Evolutionary conservation across 2,329 filamentous ascomycete genomes (phyloP).

Genomic region (Balansia obtecta): DNA sequence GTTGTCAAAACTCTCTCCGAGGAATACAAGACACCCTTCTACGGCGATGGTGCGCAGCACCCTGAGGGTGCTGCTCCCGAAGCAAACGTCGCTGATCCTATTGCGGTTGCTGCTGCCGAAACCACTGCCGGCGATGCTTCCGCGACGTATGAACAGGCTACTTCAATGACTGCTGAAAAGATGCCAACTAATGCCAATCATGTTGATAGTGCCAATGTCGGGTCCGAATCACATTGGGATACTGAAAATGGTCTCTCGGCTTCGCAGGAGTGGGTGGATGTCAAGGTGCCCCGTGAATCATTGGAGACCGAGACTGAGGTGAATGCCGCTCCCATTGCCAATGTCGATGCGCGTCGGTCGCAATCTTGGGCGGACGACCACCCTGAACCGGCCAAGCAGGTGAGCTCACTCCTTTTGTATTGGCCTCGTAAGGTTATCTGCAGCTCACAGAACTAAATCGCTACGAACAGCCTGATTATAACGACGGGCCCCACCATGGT

Average conservation of each 20-base stretch:
- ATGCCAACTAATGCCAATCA: constrained; percentile 38
- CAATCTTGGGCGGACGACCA: constrained; percentile 79
- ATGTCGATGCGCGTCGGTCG: constrained; percentile 27
- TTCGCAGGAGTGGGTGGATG: constrained; percentile 59
- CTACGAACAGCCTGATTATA: constrained; percentile 27
- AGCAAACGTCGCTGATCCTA: constrained; percentile 43
- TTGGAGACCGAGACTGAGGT: constrained; percentile 60
- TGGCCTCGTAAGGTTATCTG: background rate
- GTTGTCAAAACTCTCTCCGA: constrained; percentile 31
- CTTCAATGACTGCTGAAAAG: constrained; percentile 25
- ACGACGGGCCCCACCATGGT: constrained; percentile 64
- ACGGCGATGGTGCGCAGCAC: constrained; percentile 19
- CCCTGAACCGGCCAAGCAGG: constrained; percentile 38
- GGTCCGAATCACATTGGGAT: constrained; percentile 58
- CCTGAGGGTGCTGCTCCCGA: constrained; percentile 17
- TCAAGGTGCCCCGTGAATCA: constrained; percentile 58
- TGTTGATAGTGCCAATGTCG: constrained; percentile 44
- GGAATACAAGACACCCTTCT: constrained; percentile 36
- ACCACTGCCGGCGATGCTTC: constrained; percentile 36
- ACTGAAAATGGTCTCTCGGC: constrained; percentile 27
- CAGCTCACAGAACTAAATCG: background rate
- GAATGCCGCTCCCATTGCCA: constrained; percentile 44
- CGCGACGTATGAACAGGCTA: constrained; percentile 28
- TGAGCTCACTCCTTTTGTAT: constrained; percentile 17
- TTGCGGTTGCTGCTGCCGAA: constrained; percentile 57